Evolutionary conservation across 768 basidiomycete species (phyloP).

Genomic region (Clathrus columnatus): DNA sequence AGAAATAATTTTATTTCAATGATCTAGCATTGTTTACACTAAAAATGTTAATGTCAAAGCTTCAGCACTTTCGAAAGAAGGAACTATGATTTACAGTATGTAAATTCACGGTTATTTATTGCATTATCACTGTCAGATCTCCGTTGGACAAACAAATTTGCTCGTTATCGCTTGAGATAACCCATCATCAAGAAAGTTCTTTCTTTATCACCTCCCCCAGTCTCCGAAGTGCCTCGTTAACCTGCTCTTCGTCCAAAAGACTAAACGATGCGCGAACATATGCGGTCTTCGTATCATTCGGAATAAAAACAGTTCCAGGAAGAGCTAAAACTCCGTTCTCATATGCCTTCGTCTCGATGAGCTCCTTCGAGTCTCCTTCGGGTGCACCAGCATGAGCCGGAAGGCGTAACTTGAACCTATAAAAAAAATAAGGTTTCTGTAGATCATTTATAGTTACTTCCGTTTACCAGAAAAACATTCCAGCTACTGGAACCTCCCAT

Average conservation of each 20-base stretch:
- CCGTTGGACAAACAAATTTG: background rate
- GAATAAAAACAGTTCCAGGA: constrained; percentile 77
- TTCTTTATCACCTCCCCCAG: constrained; percentile 35
- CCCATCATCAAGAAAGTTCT: constrained; percentile 10
- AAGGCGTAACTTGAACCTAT: constrained; percentile 64
- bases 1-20: no score
- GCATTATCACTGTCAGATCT: no score
- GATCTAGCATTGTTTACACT: no score
- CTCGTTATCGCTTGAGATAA: background rate
- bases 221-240: constrained; percentile 64
- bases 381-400: constrained; percentile 19
- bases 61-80: no score
- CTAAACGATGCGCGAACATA: constrained; percentile 84
- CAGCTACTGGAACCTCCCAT: constrained; percentile 63
- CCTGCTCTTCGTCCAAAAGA: constrained; percentile 51
- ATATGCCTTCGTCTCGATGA: constrained; percentile 70
- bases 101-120: no score
- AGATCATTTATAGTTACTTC: constrained; percentile 13
- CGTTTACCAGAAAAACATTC: constrained; percentile 82
- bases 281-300: constrained; percentile 56
- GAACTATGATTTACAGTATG: no score
- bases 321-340: constrained; percentile 82
- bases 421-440: background rate
- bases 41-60: no score
- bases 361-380: constrained; percentile 58